Conservation (phyloP, 73 alveolate genomes). For the Paramecium pentaurelia region DNA sequence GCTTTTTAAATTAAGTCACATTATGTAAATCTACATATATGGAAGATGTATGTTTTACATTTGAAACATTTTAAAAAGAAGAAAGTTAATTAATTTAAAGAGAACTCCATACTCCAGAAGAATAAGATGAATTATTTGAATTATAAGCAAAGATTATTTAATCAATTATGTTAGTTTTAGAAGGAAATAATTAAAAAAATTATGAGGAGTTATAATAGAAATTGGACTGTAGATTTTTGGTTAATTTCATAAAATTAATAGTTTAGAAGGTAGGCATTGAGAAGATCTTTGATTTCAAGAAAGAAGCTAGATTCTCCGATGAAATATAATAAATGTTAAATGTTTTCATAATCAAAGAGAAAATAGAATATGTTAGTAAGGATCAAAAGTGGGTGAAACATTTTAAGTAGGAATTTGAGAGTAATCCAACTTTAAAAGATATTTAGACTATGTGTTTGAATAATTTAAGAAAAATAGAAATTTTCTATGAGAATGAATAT, state of each 20-base stretch:
- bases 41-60: slow-evolving; percentile 41
- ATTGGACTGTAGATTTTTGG: slow-evolving; percentile 31
- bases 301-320: background rate
- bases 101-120: slow-evolving; percentile 20
- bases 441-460: background rate
- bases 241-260: background rate
- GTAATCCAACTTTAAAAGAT: background rate
- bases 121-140: slow-evolving; percentile 14
- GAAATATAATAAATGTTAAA: slow-evolving; percentile 14
- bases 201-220: slow-evolving; percentile 30
- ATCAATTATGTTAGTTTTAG: slow-evolving; percentile 35
- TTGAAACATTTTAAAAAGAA: background rate
- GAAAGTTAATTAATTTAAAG: background rate
- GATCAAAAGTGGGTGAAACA: slow-evolving; percentile 4
- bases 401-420: slow-evolving; percentile 10
- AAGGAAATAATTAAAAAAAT: slow-evolving; percentile 10
- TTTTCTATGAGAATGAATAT: slow-evolving; percentile 2
- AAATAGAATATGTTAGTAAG: background rate
- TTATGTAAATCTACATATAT: slow-evolving; percentile 37
- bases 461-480: slow-evolving; percentile 1
- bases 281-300: background rate
- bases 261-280: background rate
- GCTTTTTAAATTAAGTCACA: background rate
- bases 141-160: slow-evolving; percentile 6
- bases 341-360: background rate